A percentile compares a stretch with the other conserved stretches of the same genome.
Conservation (phyloP, 2,329 filamentous ascomycete genomes). For the Monosporascus sp. region DNA sequence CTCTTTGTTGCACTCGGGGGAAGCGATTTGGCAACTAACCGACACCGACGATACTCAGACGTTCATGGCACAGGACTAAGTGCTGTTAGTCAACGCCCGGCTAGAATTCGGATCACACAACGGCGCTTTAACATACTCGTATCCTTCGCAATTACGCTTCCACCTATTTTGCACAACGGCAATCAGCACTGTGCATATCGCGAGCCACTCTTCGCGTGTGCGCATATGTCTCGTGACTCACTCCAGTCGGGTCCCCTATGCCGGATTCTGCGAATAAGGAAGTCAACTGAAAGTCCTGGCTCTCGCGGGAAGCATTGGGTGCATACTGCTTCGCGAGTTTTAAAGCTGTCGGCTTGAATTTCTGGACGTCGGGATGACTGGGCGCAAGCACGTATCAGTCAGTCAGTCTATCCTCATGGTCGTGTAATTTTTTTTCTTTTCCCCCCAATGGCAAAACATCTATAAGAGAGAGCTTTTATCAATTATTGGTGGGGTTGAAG, state of each 20-base stretch:
- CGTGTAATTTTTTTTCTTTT: neutral
- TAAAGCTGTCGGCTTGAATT: constrained; percentile 93
- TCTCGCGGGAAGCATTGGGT: constrained; percentile 29
- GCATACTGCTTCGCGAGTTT: constrained; percentile 90
- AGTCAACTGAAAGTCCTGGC: constrained; percentile 31
- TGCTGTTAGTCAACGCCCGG: constrained; percentile 2
- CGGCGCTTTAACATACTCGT: constrained; percentile 61
- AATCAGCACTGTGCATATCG: constrained; percentile 13
- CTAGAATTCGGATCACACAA: too few relatives aligned
- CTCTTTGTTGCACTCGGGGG: constrained; percentile 4
- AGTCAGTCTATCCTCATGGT: constrained; percentile 2
- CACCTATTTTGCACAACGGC: constrained; percentile 49
- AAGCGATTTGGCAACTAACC: constrained; percentile 49
- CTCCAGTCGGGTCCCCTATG: constrained; percentile 99
- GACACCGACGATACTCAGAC: constrained; percentile 94
- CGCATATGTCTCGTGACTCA: constrained; percentile 47
- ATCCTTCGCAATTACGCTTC: constrained; percentile 82
- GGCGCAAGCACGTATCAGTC: constrained; percentile 15
- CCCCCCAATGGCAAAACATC: too few relatives aligned
- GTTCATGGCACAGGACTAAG: constrained; percentile 90
- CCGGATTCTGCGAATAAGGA: constrained; percentile 60
- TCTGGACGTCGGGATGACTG: constrained; percentile 86
- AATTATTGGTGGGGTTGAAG: constrained; percentile 23
- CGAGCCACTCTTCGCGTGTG: neutral
- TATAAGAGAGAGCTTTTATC: too few relatives aligned